Conservation (phyloP, 2,329 filamentous ascomycete species). For the Thelonectria rubi region DNA sequence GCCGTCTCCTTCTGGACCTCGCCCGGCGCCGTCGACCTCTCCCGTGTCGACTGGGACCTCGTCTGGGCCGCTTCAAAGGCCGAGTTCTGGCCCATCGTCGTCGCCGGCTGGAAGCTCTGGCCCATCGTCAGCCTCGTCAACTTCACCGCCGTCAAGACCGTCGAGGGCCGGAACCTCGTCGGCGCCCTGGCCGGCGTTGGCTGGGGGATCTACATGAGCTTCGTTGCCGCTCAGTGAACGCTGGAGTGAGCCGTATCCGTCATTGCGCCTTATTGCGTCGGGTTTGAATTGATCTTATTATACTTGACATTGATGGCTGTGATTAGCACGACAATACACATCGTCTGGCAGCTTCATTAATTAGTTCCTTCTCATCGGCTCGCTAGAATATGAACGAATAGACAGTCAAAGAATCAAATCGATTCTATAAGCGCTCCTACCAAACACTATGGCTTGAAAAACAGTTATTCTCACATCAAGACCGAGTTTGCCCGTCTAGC, state of each 20-base stretch:
- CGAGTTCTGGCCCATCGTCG: constrained; percentile 72
- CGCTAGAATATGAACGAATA: neutral
- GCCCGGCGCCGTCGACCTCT: constrained; percentile 54
- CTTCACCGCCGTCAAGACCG: constrained; percentile 74
- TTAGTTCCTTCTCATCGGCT: neutral
- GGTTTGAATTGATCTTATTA: neutral
- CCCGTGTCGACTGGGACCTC: constrained; percentile 54
- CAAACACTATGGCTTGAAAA: neutral
- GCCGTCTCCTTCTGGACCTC: constrained; percentile 49
- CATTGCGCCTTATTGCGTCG: neutral
- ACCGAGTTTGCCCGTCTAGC: neutral
- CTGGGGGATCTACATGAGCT: constrained; percentile 80
- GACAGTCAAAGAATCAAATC: neutral
- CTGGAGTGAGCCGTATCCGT: neutral
- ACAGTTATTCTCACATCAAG: neutral
- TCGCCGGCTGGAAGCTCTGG: constrained; percentile 76
- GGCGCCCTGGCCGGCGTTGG: constrained; percentile 76
- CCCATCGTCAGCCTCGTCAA: constrained; percentile 75
- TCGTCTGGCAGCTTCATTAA: neutral
- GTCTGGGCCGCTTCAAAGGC: constrained; percentile 56
- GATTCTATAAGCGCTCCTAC: neutral
- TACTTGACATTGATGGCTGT: neutral
- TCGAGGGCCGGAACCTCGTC: constrained; percentile 74
- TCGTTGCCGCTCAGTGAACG: constrained; percentile 57
- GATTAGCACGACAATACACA: neutral